A percentile compares a stretch with the other conserved stretches of the same genome.
Evolutionary conservation across 1,139 yeast species (phyloP).

Genomic region (Kluyveromyces sp.): DNA sequence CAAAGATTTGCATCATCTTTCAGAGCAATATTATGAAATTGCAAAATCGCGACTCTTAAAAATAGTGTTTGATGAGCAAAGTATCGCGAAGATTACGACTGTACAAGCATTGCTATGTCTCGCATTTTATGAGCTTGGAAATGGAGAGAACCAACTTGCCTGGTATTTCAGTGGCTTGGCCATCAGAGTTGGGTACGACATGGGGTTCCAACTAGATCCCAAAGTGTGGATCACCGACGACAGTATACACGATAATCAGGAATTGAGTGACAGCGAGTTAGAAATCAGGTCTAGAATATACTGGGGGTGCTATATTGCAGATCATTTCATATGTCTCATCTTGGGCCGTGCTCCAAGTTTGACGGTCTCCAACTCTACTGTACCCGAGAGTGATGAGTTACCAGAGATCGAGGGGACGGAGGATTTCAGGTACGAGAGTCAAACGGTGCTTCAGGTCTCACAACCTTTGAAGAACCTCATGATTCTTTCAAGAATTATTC

Average conservation of each 20-base stretch:
- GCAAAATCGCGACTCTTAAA: slow-evolving; percentile 39
- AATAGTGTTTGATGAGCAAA: slow-evolving; percentile 32
- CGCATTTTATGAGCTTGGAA: slow-evolving; percentile 53
- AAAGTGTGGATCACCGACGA: slow-evolving; percentile 42
- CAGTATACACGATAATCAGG: slow-evolving; percentile 10
- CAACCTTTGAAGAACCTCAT: slow-evolving; percentile 40
- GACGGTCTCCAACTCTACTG: slow-evolving; percentile 50
- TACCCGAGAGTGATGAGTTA: slow-evolving; percentile 53
- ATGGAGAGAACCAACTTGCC: slow-evolving; percentile 49
- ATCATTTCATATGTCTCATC: slow-evolving; percentile 51
- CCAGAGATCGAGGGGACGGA: slow-evolving; percentile 55
- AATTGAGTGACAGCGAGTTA: slow-evolving; percentile 35
- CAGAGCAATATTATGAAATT: slow-evolving; percentile 40
- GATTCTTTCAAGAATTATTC: slow-evolving; percentile 48
- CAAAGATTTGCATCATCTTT: slow-evolving; percentile 34
- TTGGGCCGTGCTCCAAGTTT: slow-evolving; percentile 53
- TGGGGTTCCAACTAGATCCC: slow-evolving; percentile 59
- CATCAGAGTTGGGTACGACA: slow-evolving; percentile 55
- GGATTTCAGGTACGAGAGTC: slow-evolving; percentile 32
- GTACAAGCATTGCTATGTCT: slow-evolving; percentile 46
- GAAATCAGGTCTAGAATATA: slow-evolving; percentile 53
- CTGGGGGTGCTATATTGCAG: slow-evolving; percentile 64
- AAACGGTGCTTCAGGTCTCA: slow-evolving; percentile 36
- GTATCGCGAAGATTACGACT: slow-evolving; percentile 25
- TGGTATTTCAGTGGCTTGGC: slow-evolving; percentile 64